Base-by-base conservation (phyloP, 495 filamentous ascomycete species). In the Hypoxylon fragiforme region DNA sequence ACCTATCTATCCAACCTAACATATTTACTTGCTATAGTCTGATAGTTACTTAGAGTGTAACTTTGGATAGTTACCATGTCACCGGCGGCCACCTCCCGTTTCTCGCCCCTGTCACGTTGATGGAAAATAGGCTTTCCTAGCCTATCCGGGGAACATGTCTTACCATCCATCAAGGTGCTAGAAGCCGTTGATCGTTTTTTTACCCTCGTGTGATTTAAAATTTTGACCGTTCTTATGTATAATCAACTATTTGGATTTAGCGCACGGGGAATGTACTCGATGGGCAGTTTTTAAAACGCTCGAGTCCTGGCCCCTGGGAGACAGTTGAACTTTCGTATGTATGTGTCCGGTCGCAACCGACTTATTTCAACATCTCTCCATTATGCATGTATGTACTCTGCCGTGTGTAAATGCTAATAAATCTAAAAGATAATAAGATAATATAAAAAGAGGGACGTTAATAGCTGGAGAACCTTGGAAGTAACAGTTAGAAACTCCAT, bases 71-170 rank as follows among this genome's bases (percentile, higher is more conserved):
- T 9, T 28, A 28, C 24, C 9, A 28, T 9, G 9, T 28, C 4
- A 9, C n/a, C n/a, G n/a, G 30, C 18, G 50, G 32, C 34, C 45
- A 15, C 36, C 9, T 45, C 30, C 44, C 36, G 36, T 36, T 32
- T 22, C 32, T 9, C 20, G 5, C 56, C 38, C 44, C 26, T 54
- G 57, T 7, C 47, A 39, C 41, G 18, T 32, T 43, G 22, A 51
- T 28, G 16, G n/a, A n/a, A 31, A 53, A 62, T 57, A 62, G 58
- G 38, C 48, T 52, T 62, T 62, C 57, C 58, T 57, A 52, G 58
- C 42, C 52, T 48, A 38, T 51, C 58, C 52, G 58, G 58, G 58
- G 58, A 62, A 57, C n/a, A 50, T 18, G 39, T 39, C 39, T 28
- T 50, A 44, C 43, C 32, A 35, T 45, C 31, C 34, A 52, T 53